Evolutionary conservation across 495 filamentous ascomycete genomes (phyloP).

Genomic region (Entonaema liquescens): DNA sequence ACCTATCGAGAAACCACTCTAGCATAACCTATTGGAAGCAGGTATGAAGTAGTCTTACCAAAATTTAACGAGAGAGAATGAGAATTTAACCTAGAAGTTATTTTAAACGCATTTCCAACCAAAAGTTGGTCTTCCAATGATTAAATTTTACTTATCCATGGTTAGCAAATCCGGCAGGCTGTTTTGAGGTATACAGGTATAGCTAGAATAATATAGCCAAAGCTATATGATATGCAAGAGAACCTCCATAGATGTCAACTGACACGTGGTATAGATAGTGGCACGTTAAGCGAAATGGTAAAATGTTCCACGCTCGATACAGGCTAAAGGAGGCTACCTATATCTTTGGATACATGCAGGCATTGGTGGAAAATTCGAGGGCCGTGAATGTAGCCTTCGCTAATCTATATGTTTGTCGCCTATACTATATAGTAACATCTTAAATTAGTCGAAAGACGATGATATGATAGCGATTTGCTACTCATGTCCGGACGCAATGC

Average conservation of each 20-base stretch:
- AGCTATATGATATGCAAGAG: constrained; percentile 9
- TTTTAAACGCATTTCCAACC: neutral
- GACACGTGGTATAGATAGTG: constrained; percentile 20
- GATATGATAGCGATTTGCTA: neutral
- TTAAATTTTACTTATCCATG: neutral
- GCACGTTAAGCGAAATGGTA: constrained; percentile 4
- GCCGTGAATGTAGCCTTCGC: constrained; percentile 21
- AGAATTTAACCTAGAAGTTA: neutral
- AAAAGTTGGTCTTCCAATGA: neutral
- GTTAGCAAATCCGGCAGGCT: neutral
- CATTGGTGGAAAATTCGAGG: constrained; percentile 8
- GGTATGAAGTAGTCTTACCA: neutral
- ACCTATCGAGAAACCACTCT: neutral
- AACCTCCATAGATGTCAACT: neutral
- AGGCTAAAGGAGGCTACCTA: constrained; percentile 24
- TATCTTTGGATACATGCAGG: neutral
- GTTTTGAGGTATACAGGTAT: neutral
- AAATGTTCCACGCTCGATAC: constrained; percentile 7
- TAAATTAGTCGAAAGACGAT: neutral
- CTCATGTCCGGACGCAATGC: neutral
- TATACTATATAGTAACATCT: neutral
- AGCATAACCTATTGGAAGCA: neutral
- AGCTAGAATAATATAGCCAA: neutral
- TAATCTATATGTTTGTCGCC: constrained; percentile 15
- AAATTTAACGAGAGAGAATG: neutral